Conservation (phyloP, 129 eudicot species). For the Calendula officinalis region DNA sequence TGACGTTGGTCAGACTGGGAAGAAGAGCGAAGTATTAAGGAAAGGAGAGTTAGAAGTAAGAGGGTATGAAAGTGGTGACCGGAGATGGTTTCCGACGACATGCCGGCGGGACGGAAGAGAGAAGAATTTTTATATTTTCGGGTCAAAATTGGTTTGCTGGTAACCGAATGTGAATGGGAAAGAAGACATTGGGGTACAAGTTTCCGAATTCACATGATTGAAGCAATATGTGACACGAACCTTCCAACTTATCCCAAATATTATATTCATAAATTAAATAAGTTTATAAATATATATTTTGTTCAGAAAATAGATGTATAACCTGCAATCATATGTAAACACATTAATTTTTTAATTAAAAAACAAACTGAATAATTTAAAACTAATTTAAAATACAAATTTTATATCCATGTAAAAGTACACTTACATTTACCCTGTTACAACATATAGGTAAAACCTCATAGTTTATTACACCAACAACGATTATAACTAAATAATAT, state of each 20-base stretch:
- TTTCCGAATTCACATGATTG: constrained; percentile 23
- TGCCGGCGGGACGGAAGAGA: constrained; percentile 20
- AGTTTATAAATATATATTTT: no score
- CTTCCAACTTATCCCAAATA: background rate
- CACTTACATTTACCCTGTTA: no score
- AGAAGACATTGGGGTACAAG: constrained; percentile 9
- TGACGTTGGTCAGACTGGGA: constrained; percentile 40
- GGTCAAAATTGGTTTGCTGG: constrained; percentile 11
- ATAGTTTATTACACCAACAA: no score
- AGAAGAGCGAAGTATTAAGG: constrained; percentile 13
- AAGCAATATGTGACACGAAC: background rate
- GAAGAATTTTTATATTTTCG: background rate
- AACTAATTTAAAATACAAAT: no score
- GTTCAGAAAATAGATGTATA: no score
- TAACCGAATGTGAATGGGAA: constrained; percentile 13
- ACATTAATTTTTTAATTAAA: no score
- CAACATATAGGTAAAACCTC: no score
- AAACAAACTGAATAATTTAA: no score
- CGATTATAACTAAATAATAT: no score
- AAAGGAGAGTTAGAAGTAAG: constrained; percentile 20
- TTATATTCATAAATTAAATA: no score
- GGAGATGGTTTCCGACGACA: constrained; percentile 33
- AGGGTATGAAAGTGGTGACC: constrained; percentile 18
- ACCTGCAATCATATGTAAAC: no score
- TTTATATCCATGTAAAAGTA: no score